Conservation (phyloP, 768 basidiomycete species). For the Vishniacozyma victoriae region DNA sequence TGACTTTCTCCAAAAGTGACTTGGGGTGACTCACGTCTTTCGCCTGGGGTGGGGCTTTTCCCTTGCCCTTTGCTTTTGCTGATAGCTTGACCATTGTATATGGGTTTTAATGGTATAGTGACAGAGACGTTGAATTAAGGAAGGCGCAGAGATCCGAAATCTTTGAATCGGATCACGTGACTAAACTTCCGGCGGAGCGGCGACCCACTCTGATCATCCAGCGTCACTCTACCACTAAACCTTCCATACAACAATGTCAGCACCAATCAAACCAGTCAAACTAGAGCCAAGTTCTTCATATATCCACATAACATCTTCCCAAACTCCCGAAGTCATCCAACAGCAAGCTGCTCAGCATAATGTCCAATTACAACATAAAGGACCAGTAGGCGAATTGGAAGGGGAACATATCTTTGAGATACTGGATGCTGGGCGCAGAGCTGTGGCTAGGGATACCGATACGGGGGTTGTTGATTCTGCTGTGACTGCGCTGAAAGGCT, state of each 20-base stretch:
- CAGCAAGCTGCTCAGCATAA: neutral
- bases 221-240: neutral
- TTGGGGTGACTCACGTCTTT: conserved; percentile 18
- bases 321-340: conserved; percentile 5
- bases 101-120: neutral
- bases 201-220: neutral
- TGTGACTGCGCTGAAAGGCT: conserved; percentile 11
- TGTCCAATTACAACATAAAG: conserved; percentile 15
- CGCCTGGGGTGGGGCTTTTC: conserved; percentile 21
- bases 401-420: conserved; percentile 32
- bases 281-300: conserved; percentile 25
- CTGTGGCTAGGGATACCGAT: neutral
- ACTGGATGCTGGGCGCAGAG: no score
- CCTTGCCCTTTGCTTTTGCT: conserved; percentile 24
- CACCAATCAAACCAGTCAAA: conserved; percentile 23
- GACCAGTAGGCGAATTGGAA: conserved; percentile 33
- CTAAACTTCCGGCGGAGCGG: neutral
- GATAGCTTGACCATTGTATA: conserved; percentile 25
- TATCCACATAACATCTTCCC: conserved; percentile 27
- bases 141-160: neutral
- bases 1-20: neutral
- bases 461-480: neutral
- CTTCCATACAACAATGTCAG: conserved; percentile 1
- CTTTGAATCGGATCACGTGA: no score
- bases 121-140: neutral